Percentiles rank a stretch among this genome's conserved stretches.
Evolutionary conservation across 2,329 filamentous ascomycete species (phyloP).

Genomic region (Ceratocystis cubensis): DNA sequence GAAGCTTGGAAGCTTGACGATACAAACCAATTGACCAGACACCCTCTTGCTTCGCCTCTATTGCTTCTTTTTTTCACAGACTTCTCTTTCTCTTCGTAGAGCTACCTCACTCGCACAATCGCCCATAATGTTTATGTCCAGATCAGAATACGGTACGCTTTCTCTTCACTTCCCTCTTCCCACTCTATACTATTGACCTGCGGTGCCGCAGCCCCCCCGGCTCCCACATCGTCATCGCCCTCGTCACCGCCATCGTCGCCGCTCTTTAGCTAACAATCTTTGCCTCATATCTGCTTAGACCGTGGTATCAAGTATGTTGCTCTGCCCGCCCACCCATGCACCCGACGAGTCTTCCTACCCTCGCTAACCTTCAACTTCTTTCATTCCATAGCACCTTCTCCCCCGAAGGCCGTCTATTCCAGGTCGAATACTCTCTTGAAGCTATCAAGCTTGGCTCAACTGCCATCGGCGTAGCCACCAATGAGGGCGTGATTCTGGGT

Average conservation of each 20-base stretch:
- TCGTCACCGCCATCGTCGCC: neutral
- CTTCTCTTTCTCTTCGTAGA: neutral
- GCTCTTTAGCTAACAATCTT: slow-evolving; percentile 11
- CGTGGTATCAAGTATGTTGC: slow-evolving; percentile 83
- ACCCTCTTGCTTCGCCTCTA: no score
- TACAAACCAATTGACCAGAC: neutral
- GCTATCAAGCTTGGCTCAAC: slow-evolving; percentile 99
- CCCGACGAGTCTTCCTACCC: neutral
- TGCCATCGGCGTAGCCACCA: slow-evolving; percentile 93
- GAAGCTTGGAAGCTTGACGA: slow-evolving; percentile 5
- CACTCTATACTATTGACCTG: no score
- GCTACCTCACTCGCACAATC: neutral
- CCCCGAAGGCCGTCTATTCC: slow-evolving; percentile 97
- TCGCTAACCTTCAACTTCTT: neutral
- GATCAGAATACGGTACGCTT: slow-evolving; percentile 87
- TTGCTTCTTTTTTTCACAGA: neutral
- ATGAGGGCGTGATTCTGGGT: slow-evolving; percentile 87
- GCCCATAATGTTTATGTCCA: slow-evolving; percentile 92
- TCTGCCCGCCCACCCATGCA: neutral
- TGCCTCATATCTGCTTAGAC: slow-evolving; percentile 42
- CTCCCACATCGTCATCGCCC: neutral
- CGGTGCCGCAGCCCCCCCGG: neutral
- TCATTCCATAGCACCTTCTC: slow-evolving; percentile 71
- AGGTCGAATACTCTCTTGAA: slow-evolving; percentile 99
- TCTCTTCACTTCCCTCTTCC: no score